phyloP scores from a whole-genome alignment of 495 filamentous ascomycete genomes.

The Pseudomonodictys pantanalensis region DNA sequence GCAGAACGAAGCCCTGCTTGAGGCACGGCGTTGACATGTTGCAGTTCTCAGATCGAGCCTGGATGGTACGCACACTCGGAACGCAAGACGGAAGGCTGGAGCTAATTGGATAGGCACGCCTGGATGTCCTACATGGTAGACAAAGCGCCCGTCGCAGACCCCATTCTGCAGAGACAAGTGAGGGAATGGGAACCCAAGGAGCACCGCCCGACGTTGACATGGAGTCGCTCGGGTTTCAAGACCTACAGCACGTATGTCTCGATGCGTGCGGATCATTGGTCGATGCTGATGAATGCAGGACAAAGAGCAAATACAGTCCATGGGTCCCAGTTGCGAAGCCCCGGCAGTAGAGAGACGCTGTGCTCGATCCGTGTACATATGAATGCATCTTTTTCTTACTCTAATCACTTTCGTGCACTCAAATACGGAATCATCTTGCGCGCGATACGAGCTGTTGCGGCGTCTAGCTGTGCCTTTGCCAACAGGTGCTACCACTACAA shows the following conservation, averaged over 20 bases:
- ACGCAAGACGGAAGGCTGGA: no score
- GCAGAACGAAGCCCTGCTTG: not conserved
- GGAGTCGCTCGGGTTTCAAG: conserved; percentile 75
- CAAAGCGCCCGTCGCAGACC: conserved; percentile 75
- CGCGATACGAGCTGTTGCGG: no score
- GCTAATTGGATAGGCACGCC: conserved; percentile 87
- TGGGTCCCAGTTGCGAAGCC: conserved; percentile 42
- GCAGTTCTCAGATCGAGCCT: conserved; percentile 81
- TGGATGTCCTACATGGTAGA: conserved; percentile 96
- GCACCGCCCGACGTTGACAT: conserved; percentile 72
- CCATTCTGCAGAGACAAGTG: conserved; percentile 59
- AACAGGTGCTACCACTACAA: no score
- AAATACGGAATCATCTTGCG: no score
- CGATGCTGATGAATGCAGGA: conserved; percentile 32
- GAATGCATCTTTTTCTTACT: no score
- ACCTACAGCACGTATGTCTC: conserved; percentile 85
- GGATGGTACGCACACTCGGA: conserved; percentile 62
- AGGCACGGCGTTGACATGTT: not conserved
- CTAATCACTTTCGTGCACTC: no score
- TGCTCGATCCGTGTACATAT: conserved; percentile 14
- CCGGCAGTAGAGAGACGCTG: conserved; percentile 22
- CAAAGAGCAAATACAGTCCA: conserved; percentile 41
- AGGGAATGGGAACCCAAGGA: conserved; percentile 72
- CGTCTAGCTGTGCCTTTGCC: no score
- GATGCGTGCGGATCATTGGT: no score